Percentiles rank a stretch among this genome's conserved stretches.
phyloP scores from a whole-genome alignment of 805 yeast genomes.

The Scheffersomyces ergatensis region DNA sequence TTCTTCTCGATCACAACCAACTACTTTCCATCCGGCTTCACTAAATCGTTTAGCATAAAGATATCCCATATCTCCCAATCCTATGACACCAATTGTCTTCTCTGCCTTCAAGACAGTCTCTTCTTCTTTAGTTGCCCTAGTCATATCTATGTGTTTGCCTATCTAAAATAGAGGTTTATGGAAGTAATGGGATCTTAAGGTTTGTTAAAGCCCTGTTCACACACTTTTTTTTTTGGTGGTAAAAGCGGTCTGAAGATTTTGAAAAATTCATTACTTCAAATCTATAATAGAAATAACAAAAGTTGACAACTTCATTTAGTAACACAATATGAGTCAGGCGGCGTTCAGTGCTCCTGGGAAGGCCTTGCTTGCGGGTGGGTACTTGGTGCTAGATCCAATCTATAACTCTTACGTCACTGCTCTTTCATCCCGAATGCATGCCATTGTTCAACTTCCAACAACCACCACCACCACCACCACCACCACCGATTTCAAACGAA shows the following conservation, averaged over 20 bases:
- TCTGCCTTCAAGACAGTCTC: slow-evolving; percentile 14
- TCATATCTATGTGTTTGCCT: too few relatives aligned
- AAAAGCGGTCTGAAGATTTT: too few relatives aligned
- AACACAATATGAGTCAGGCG: slow-evolving; percentile 6
- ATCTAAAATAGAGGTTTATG: too few relatives aligned
- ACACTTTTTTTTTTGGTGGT: too few relatives aligned
- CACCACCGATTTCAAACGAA: slow-evolving; percentile 1
- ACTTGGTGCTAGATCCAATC: slow-evolving; percentile 76
- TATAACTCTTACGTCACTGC: slow-evolving; percentile 83
- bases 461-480: slow-evolving; percentile 5
- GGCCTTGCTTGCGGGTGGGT: slow-evolving; percentile 93
- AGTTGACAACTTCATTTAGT: too few relatives aligned
- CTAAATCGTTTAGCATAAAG: slow-evolving; percentile 78
- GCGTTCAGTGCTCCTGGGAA: slow-evolving; percentile 95
- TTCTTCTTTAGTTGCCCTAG: slow-evolving; percentile 7
- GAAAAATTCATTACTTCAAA: too few relatives aligned
- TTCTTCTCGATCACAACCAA: slow-evolving; percentile 84
- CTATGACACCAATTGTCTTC: slow-evolving; percentile 83
- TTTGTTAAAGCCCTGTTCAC: too few relatives aligned
- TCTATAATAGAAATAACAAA: too few relatives aligned
- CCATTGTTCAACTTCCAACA: slow-evolving; percentile 31
- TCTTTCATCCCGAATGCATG: slow-evolving; percentile 86
- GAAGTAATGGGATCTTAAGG: too few relatives aligned
- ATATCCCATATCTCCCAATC: slow-evolving; percentile 95
- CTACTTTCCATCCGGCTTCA: slow-evolving; percentile 83